These are phyloP conservation scores for Groenewaldozyma auringiensis DNA, from an alignment of 1,139 yeast species.

Conservation along the genomic window DNA sequence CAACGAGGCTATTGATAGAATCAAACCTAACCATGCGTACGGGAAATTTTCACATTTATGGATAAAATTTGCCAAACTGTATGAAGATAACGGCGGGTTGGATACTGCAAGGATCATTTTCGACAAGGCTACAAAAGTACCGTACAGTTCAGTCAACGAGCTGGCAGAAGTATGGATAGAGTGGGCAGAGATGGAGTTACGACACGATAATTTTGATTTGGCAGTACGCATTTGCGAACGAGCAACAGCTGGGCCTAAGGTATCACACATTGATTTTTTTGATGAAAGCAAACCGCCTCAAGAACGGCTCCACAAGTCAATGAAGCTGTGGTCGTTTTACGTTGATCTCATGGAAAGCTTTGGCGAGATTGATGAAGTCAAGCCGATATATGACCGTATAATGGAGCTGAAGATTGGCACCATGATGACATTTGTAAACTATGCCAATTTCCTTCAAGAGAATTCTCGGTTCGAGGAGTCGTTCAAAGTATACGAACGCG, in stretches of 20 bases:
- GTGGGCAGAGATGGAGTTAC: slow-evolving; percentile 65
- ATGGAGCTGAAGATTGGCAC: slow-evolving; percentile 62
- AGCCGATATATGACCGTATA: slow-evolving; percentile 50
- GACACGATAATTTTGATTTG: slow-evolving; percentile 42
- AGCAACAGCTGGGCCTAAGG: slow-evolving; percentile 43
- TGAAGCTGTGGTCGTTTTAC: slow-evolving; percentile 65
- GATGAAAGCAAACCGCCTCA: slow-evolving; percentile 49
- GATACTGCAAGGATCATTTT: slow-evolving; percentile 54
- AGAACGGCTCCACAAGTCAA: slow-evolving; percentile 50
- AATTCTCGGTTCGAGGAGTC: slow-evolving; percentile 44
- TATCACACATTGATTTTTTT: slow-evolving; percentile 31
- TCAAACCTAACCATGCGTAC: slow-evolving; percentile 53
- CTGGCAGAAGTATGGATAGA: slow-evolving; percentile 58
- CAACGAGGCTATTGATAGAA: slow-evolving; percentile 57
- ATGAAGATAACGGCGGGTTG: slow-evolving; percentile 43
- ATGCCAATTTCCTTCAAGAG: slow-evolving; percentile 54
- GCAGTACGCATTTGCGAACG: slow-evolving; percentile 49
- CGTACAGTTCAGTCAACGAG: slow-evolving; percentile 55
- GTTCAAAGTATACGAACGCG: slow-evolving; percentile 60
- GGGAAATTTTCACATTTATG: slow-evolving; percentile 44
- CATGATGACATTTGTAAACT: slow-evolving; percentile 57
- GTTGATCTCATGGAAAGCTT: slow-evolving; percentile 65
- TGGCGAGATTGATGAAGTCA: slow-evolving; percentile 39
- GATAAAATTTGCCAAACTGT: slow-evolving; percentile 61
- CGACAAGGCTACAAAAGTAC: slow-evolving; percentile 64